Base-by-base conservation (phyloP, 768 basidiomycete genomes). In the Podaxis sp. region DNA sequence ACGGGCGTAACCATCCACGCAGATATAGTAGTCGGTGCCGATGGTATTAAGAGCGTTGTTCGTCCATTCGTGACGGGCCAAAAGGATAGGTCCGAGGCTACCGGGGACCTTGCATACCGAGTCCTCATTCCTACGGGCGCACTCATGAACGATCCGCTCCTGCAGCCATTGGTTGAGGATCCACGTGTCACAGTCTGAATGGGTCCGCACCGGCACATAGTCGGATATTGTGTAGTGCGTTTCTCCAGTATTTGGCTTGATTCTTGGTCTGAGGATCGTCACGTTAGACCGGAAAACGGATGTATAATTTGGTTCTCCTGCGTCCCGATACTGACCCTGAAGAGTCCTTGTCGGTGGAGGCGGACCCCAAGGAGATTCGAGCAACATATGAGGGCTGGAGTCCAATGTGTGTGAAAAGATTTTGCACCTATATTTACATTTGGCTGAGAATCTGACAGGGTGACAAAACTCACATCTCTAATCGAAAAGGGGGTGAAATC, bases 41-140 rank as follows among this genome's bases (percentile, higher is more conserved):
- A 84, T 57, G 83, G 83, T 0, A 67, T 79, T n/a, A 83, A 83
- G 73, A 85, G 84, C 66, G 59, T 72, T 17, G 67, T 85, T 0
- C 80, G 81, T 1, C 70, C 82, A 65, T 74, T 80, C 53, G 77
- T 83, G 28, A 80, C 86, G 8, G 79, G 83, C 0, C 79, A 78
- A 0, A 73, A 75, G 0, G 78, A 81, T 49, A 75, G 76, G 40
- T 76, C 82, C 0, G 79, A 78, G 0, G 77, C 84, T 3, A 88
- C 88, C 0, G 88, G 87, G 0, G 86, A 89, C 66, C 82, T 84
- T 0, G 87, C 85, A 0, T 89, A 87, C 67, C 80, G 87, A 55
- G 83, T 84, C 4, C 74, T 81, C 30, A 74, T 89, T 39, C 75
- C 82, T 2, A 76, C 84, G 0, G 1, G 22, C 22, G 40, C 74